phyloP scores from a whole-genome alignment of 495 filamentous ascomycete species.

The Hypoxylon rickii region DNA sequence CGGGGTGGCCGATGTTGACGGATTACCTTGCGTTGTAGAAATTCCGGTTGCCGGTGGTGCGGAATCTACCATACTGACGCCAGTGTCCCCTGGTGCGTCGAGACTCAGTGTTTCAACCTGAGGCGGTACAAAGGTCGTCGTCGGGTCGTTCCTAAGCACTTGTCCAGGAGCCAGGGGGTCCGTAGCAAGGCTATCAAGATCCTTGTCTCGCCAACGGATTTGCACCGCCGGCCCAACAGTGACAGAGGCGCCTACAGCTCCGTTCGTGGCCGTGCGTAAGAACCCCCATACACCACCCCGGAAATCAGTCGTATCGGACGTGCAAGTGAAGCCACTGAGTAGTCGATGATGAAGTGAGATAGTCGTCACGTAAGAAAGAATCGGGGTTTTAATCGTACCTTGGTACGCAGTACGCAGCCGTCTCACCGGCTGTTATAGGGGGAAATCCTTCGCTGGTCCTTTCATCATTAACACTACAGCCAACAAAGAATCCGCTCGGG shows the following conservation, averaged over 20 bases:
- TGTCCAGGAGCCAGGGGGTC: conserved; percentile 42
- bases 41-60: no score
- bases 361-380: background rate
- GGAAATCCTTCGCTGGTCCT: conserved; percentile 44
- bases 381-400: conserved; percentile 8
- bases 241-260: conserved; percentile 23
- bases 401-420: conserved; percentile 46
- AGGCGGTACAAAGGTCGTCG: background rate
- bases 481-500: conserved; percentile 44
- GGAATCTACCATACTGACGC: no score
- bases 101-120: no score
- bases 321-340: conserved; percentile 42
- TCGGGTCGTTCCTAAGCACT: conserved; percentile 1
- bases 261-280: conserved; percentile 26
- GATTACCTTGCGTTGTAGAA: no score
- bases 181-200: conserved; percentile 42
- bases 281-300: conserved; percentile 49
- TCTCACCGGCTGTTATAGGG: conserved; percentile 40
- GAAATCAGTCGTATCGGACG: conserved; percentile 46
- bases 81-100: no score
- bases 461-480: conserved; percentile 37
- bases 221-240: conserved; percentile 48
- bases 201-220: conserved; percentile 46
- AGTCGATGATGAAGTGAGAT: background rate
- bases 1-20: no score